Evolutionary conservation across 176 grass and related monocot genomes (phyloP).

Genomic region (Cocos nucifera): DNA sequence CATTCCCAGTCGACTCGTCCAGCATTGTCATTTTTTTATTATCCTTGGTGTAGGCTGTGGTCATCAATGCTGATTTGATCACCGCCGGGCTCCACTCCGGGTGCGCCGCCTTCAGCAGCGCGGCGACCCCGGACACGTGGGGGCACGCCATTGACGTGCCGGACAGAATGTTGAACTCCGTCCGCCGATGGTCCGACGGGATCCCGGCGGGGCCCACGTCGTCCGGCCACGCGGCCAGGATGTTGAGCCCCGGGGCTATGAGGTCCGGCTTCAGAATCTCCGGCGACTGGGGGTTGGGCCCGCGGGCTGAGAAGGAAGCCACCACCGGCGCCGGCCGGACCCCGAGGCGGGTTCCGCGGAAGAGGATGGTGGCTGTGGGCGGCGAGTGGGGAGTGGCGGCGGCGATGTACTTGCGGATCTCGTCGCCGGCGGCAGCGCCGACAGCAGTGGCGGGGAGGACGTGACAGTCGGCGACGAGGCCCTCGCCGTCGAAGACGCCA

Average conservation of each 20-base stretch:
- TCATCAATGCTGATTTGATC: too few species aligned
- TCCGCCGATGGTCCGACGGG: background rate
- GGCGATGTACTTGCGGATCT: slow-evolving; percentile 1
- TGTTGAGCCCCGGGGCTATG: background rate
- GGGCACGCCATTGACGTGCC: too few species aligned
- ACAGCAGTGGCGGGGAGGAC: background rate
- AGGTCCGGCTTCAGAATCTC: slow-evolving; percentile 5
- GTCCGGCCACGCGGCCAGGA: background rate
- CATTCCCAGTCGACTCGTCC: too few species aligned
- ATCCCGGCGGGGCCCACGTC: background rate
- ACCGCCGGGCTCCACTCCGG: too few species aligned
- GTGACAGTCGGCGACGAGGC: slow-evolving; percentile 3
- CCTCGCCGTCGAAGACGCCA: slow-evolving; percentile 2
- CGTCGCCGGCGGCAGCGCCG: background rate
- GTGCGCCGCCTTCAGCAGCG: too few species aligned
- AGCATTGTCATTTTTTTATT: too few species aligned
- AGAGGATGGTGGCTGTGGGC: background rate
- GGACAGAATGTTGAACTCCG: too few species aligned
- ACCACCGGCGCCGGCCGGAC: background rate
- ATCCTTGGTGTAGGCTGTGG: too few species aligned
- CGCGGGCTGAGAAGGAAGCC: background rate
- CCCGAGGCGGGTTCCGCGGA: slow-evolving; percentile 1
- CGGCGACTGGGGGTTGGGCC: slow-evolving; percentile 1
- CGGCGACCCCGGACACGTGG: too few species aligned
- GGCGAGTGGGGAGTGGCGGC: background rate